Percentiles rank a stretch among this genome's conserved stretches.
Evolutionary conservation across 2,329 filamentous ascomycete species (phyloP).

Genomic region (Periconia macrospinosa): DNA sequence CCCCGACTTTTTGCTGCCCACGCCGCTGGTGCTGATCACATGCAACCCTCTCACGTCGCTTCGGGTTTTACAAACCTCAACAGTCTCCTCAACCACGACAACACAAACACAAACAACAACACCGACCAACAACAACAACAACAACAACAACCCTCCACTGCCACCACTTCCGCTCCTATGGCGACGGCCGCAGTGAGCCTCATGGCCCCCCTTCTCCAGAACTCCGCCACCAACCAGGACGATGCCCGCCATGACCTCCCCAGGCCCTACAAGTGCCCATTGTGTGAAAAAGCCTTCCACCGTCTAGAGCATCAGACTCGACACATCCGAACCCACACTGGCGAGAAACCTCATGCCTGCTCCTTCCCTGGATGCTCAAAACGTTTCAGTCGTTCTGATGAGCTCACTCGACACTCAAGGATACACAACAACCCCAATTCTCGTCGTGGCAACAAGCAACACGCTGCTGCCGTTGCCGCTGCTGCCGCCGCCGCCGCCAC

Average conservation of each 20-base stretch:
- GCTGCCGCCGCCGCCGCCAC: conserved; percentile 58
- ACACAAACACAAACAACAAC: conserved; percentile 4
- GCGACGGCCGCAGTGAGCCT: conserved; percentile 52
- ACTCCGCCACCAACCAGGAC: conserved; percentile 46
- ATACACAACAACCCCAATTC: conserved; percentile 99
- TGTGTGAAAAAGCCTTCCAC: conserved; percentile 98
- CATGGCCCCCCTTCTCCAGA: conserved; percentile 63
- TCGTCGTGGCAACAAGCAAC: conserved; percentile 83
- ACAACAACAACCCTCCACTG: conserved; percentile 4
- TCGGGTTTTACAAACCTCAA: conserved; percentile 42
- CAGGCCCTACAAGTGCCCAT: conserved; percentile 95
- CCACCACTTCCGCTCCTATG: conserved; percentile 29
- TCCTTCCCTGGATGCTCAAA: conserved; percentile 95
- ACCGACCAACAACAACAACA: conserved; percentile 10
- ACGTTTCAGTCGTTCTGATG: conserved; percentile 94
- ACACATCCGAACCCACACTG: conserved; percentile 96
- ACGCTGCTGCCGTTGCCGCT: conserved; percentile 56
- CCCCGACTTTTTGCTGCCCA: conserved; percentile 33
- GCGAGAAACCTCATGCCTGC: conserved; percentile 97
- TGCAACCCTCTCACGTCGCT: conserved; percentile 40
- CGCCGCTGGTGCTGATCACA: conserved; percentile 36
- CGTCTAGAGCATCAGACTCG: conserved; percentile 90
- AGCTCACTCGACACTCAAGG: conserved; percentile 92
- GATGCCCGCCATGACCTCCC: conserved; percentile 81
- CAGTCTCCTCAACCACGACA: conserved; percentile 40